Conservation (phyloP, 345 rosid species). For the Schrenkiella parvula region DNA sequence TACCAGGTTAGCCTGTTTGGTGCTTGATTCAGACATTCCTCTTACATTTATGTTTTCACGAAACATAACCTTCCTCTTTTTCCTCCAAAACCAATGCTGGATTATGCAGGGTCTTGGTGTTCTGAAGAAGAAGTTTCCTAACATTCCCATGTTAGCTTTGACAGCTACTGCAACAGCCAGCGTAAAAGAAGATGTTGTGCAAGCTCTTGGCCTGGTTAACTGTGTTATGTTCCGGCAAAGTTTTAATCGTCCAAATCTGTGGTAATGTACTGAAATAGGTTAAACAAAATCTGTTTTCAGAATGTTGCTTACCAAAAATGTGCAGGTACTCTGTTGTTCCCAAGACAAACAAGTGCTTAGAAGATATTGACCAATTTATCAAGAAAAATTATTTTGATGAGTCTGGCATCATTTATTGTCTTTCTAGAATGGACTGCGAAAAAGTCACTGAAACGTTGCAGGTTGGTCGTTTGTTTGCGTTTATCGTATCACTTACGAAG, state of each 20-base stretch:
- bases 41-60: background rate
- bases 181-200: conserved; percentile 96
- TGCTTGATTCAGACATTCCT: background rate
- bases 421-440: conserved; percentile 96
- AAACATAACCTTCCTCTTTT: conserved; percentile 6
- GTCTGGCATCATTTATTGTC: conserved; percentile 95
- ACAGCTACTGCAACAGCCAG: conserved; percentile 98
- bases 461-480: conserved; percentile 44
- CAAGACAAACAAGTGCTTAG: conserved; percentile 82
- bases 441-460: conserved; percentile 80
- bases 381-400: conserved; percentile 83
- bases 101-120: conserved; percentile 78
- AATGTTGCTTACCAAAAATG: conserved; percentile 30
- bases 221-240: conserved; percentile 89
- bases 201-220: conserved; percentile 87
- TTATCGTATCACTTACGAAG: background rate
- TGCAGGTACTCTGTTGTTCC: conserved; percentile 79
- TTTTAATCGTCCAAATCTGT: conserved; percentile 83
- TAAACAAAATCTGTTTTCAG: background rate
- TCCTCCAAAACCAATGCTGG: background rate
- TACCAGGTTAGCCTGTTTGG: conserved; percentile 60
- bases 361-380: conserved; percentile 84
- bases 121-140: conserved; percentile 78
- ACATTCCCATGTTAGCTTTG: conserved; percentile 78
- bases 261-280: conserved; percentile 34